Evolutionary conservation across 352 stramenopile species (phyloP).

Genomic region (Plasmopara halstedii): DNA sequence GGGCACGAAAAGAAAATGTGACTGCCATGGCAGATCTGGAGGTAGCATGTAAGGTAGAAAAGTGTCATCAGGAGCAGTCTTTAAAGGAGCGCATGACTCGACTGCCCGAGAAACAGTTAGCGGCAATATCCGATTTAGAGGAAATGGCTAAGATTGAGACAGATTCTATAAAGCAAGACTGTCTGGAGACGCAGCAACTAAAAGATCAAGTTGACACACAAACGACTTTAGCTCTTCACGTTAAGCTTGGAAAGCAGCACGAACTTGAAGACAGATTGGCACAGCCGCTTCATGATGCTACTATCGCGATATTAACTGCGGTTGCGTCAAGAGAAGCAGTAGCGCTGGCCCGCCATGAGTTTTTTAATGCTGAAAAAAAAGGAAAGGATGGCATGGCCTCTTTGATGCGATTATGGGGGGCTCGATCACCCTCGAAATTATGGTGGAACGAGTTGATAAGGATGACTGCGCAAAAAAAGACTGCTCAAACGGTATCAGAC

Average conservation of each 20-base stretch:
- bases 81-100: constrained; percentile 23
- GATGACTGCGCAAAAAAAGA: background rate
- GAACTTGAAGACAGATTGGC: constrained; percentile 16
- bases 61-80: constrained; percentile 18
- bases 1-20: constrained; percentile 13
- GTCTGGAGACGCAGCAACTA: constrained; percentile 10
- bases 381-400: constrained; percentile 3
- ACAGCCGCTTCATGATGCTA: constrained; percentile 13
- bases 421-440: constrained; percentile 1
- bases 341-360: constrained; percentile 4
- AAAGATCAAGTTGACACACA: constrained; percentile 22
- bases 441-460: background rate
- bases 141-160: constrained; percentile 15
- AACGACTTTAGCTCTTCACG: constrained; percentile 10
- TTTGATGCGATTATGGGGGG: constrained; percentile 11
- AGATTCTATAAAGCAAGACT: constrained; percentile 17
- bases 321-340: constrained; percentile 14
- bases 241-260: constrained; percentile 15
- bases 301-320: constrained; percentile 6
- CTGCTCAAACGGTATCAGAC: background rate
- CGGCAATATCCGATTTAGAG: constrained; percentile 8
- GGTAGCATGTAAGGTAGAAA: constrained; percentile 14
- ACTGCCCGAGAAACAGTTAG: constrained; percentile 13
- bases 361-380: background rate
- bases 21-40: constrained; percentile 8